Evolutionary conservation across 768 basidiomycete species (phyloP).

Genomic region (Boletus rufocinnamomeus): DNA sequence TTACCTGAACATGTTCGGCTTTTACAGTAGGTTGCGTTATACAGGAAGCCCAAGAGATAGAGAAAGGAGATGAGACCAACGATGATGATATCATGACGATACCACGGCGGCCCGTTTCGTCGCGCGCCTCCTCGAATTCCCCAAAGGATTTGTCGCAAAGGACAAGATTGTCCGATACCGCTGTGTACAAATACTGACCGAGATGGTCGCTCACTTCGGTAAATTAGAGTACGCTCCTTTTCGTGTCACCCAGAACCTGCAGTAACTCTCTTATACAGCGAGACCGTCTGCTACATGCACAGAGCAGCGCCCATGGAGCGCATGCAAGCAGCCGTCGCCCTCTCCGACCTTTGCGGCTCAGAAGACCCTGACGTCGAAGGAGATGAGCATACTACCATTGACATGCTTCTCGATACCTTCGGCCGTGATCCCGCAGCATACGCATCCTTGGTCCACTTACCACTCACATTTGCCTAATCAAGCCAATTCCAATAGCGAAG

Average conservation of each 20-base stretch:
- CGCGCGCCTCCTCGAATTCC: conserved; percentile 62
- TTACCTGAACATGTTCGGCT: conserved; percentile 52
- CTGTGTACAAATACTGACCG: conserved; percentile 71
- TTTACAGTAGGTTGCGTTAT: background rate
- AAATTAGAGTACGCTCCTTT: conserved; percentile 71
- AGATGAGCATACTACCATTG: conserved; percentile 46
- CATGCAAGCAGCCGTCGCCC: conserved; percentile 75
- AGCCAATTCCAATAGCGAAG: conserved; percentile 58
- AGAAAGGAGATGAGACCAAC: conserved; percentile 35
- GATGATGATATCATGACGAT: conserved; percentile 63
- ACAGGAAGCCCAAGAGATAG: conserved; percentile 38
- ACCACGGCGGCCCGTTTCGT: conserved; percentile 71
- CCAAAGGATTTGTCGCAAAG: conserved; percentile 80
- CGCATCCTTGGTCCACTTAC: conserved; percentile 31
- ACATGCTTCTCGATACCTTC: conserved; percentile 68
- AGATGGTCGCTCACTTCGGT: conserved; percentile 78
- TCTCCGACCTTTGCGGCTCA: conserved; percentile 72
- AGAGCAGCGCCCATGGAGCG: conserved; percentile 68
- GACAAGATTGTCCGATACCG: conserved; percentile 88
- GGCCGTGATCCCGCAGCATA: conserved; percentile 76
- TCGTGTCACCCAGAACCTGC: background rate
- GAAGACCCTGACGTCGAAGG: conserved; percentile 66
- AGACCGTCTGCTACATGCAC: conserved; percentile 68
- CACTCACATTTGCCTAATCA: background rate
- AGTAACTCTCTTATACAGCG: conserved; percentile 47